These are phyloP conservation scores for Nitzschia sp. DNA, from an alignment of 108 stramenopile species.

Conservation along the genomic window DNA sequence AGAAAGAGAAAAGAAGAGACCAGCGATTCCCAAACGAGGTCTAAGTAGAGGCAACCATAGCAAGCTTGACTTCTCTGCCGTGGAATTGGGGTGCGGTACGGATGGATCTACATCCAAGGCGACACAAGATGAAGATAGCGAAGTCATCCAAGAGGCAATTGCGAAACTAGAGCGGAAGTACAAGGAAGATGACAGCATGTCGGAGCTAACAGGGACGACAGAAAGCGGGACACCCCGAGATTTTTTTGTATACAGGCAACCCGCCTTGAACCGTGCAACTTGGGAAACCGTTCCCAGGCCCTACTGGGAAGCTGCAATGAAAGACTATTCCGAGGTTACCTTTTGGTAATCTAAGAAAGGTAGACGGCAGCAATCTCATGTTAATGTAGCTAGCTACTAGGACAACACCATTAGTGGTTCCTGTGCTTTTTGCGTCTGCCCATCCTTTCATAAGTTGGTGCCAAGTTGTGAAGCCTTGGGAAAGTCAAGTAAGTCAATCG, in stretches of 20 bases:
- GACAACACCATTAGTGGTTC: no score
- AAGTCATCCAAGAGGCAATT: neutral
- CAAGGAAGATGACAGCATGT: neutral
- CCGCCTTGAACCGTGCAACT: slow-evolving; percentile 32
- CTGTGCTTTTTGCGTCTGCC: no score
- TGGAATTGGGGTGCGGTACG: neutral
- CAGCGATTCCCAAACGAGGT: no score
- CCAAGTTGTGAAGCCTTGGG: no score
- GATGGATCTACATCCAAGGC: neutral
- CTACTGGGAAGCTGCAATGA: slow-evolving; percentile 21
- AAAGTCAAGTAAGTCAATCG: no score
- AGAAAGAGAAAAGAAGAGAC: neutral
- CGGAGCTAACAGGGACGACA: slow-evolving; percentile 12
- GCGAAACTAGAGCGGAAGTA: slow-evolving; percentile 4
- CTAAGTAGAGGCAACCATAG: neutral
- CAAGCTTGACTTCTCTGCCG: neutral
- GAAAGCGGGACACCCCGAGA: slow-evolving; percentile 3
- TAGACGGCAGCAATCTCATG: no score
- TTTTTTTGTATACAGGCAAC: slow-evolving; percentile 43
- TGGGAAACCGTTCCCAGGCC: slow-evolving; percentile 37
- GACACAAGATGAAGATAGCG: neutral
- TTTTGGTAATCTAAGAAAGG: neutral
- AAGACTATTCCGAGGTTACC: neutral
- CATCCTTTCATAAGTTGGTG: no score
- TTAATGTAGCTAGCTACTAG: no score